These are phyloP conservation scores for Coriaria nepalensis DNA, from an alignment of 306 rosid genomes.

Conservation along the genomic window DNA sequence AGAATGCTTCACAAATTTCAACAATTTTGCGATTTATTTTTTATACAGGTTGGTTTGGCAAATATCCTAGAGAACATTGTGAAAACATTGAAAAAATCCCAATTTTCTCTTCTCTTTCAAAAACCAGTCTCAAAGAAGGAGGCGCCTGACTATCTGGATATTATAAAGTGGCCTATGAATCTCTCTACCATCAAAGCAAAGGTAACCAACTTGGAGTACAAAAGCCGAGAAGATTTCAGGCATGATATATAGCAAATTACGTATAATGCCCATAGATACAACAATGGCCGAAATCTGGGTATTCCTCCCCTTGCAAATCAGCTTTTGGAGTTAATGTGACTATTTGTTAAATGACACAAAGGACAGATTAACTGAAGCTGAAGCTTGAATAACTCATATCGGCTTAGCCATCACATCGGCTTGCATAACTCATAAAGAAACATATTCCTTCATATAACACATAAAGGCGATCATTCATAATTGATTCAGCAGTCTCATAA, in stretches of 20 bases:
- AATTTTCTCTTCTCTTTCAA: slow-evolving; percentile 54
- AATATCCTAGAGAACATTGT: slow-evolving; percentile 88
- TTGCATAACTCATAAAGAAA: no score
- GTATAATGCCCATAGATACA: slow-evolving; percentile 68
- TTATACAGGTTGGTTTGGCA: slow-evolving; percentile 75
- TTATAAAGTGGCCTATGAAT: slow-evolving; percentile 80
- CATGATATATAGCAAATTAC: slow-evolving; percentile 78
- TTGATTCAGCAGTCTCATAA: no score
- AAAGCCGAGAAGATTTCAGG: slow-evolving; percentile 78
- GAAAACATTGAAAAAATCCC: slow-evolving; percentile 50
- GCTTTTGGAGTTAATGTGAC: slow-evolving; percentile 82
- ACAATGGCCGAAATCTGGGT: slow-evolving; percentile 72
- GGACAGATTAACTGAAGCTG: slow-evolving; percentile 71
- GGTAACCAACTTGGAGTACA: slow-evolving; percentile 83
- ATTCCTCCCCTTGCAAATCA: slow-evolving; percentile 91
- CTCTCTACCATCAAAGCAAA: slow-evolving; percentile 67
- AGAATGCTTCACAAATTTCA: no score
- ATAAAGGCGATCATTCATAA: no score
- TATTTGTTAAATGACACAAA: slow-evolving; percentile 59
- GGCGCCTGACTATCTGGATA: slow-evolving; percentile 82
- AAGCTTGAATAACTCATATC: no score
- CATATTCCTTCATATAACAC: no score
- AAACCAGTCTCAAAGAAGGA: slow-evolving; percentile 86
- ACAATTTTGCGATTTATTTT: not conserved
- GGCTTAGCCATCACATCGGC: no score